A percentile compares a stretch with the other conserved stretches of the same genome.
These are phyloP conservation scores for Panicum hallii DNA, from an alignment of 202 grass and related monocot species.

Conservation along the genomic window DNA sequence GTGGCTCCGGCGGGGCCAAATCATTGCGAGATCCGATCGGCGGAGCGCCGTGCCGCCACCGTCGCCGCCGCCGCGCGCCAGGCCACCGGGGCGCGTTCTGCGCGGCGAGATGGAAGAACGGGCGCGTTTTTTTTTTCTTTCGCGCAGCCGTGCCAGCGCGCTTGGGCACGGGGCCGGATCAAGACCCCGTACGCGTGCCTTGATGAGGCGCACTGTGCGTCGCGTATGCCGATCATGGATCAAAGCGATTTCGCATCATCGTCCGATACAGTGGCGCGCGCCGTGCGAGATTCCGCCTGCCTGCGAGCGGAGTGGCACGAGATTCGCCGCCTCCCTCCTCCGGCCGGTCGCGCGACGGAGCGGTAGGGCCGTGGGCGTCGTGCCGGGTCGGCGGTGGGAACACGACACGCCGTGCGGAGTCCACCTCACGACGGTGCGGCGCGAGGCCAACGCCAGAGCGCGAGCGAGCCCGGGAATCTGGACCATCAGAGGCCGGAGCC, in stretches of 20 bases:
- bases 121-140: neutral
- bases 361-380: slow-evolving; percentile 4
- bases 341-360: neutral
- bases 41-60: neutral
- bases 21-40: slow-evolving; percentile 32
- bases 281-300: slow-evolving; percentile 21
- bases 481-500: slow-evolving; percentile 1
- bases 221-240: neutral
- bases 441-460: no score
- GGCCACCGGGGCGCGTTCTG: neutral
- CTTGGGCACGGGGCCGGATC: neutral
- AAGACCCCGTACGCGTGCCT: neutral
- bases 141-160: neutral
- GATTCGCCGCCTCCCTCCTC: neutral
- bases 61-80: neutral
- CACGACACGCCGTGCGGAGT: slow-evolving; percentile 44
- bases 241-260: neutral
- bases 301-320: neutral
- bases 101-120: no score
- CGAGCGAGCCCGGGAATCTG: slow-evolving; percentile 1
- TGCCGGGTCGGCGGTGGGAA: slow-evolving; percentile 6
- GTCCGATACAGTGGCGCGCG: neutral
- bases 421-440: slow-evolving; percentile 12
- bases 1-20: neutral
- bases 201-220: neutral